Base-by-base conservation (phyloP, 2,329 filamentous ascomycete species). In the Fusarium euwallaceae region DNA sequence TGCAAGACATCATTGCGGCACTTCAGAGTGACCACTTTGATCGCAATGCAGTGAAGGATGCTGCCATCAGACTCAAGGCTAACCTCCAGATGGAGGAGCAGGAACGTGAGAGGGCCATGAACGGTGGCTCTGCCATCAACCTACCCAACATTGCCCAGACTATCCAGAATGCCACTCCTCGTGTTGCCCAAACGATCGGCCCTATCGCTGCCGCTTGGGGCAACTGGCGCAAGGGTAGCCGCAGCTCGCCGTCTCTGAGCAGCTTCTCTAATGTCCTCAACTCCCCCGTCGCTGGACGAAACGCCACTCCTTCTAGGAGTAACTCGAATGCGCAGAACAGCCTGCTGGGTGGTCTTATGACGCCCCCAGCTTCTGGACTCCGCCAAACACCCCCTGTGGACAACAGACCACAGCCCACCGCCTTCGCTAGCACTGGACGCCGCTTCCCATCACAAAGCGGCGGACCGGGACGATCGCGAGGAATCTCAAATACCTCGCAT, bases 31-130 rank as follows among this genome's bases (percentile, higher is more conserved):
- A 95, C 6, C 86, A 88, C 29, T 97, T 94, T 81, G 92, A 98
- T 82, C 90, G 91, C 67, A 91, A 95, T 72, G 89, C 90, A 7
- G 93, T 98, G 73, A 94, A 94, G 78, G 95, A 98, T 81, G 95
- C 95, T 7, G 94, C 95, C 39, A 98, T 98, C 77, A 93, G 97
- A 63, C 92, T 99, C 70, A 94, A 95, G 81, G 94, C 97, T 16
- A 98, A 98, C 79, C 87, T 99, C 39, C 95, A 98, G 81, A 99
- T 99, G 97, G 96, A 99, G 83, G 94, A 97, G 81, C 95, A 98
- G 81, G 95, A 98, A 84, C 94, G 95, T 61, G 96, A 98, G 82
- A 90, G 97, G 69, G 92, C 94, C 1, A 89, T 94, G 84, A 92
- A 93, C 64, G 92, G 92, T 58, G 90, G 90, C 16, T 93, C 91